phyloP scores from a whole-genome alignment of 2,329 filamentous ascomycete genomes.

The Bisporella sp. region DNA sequence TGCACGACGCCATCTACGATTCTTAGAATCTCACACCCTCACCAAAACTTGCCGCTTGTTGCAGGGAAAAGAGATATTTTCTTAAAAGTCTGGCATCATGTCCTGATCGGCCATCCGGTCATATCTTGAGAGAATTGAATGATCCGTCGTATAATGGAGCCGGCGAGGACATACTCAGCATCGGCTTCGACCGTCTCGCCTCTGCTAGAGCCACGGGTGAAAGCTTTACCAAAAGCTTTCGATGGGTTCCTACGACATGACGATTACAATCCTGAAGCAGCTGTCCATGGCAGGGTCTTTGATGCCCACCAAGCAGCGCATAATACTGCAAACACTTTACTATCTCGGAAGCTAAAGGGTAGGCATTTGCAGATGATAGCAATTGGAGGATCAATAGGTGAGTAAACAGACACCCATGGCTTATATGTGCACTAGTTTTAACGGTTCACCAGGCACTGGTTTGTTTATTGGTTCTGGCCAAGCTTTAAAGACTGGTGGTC shows the following conservation, averaged over 20 bases:
- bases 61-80: too few species aligned
- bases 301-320: constrained; percentile 37
- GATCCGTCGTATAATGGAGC: constrained; percentile 6
- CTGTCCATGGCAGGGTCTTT: constrained; percentile 34
- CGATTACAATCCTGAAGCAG: constrained; percentile 10
- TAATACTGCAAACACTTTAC: neutral
- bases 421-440: too few species aligned
- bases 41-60: too few species aligned
- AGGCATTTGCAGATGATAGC: constrained; percentile 65
- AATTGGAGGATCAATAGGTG: constrained; percentile 31
- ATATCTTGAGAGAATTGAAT: too few species aligned
- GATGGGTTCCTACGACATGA: constrained; percentile 21
- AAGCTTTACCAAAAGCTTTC: constrained; percentile 16
- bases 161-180: constrained; percentile 13
- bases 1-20: too few species aligned
- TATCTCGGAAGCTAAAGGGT: constrained; percentile 36
- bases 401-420: neutral
- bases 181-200: constrained; percentile 21
- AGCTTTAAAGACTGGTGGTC: constrained; percentile 65
- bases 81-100: too few species aligned
- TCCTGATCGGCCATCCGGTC: too few species aligned
- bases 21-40: too few species aligned
- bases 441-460: constrained; percentile 54
- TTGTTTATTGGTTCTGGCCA: constrained; percentile 79
- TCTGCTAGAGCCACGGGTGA: constrained; percentile 15